phyloP scores from a whole-genome alignment of 1,284 basidiomycete species.

The Binderoboletus segoi region DNA sequence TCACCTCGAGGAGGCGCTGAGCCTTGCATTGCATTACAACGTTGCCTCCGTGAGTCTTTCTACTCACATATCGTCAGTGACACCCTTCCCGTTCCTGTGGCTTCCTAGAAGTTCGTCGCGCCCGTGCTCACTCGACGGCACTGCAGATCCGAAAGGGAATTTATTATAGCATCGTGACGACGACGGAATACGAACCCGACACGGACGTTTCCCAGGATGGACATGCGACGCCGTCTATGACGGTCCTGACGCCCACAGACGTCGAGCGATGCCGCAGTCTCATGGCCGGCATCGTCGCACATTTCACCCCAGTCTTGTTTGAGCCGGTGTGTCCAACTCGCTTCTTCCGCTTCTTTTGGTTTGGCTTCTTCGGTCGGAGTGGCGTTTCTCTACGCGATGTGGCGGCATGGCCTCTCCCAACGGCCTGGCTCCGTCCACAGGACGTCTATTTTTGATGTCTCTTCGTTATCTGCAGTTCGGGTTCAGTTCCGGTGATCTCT shows the following conservation, averaged over 20 bases:
- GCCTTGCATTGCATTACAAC: slow-evolving; percentile 47
- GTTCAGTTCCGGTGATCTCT: not conserved
- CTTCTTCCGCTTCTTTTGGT: not conserved
- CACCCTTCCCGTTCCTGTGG: too few relatives aligned
- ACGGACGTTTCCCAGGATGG: not conserved
- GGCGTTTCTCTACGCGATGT: not conserved
- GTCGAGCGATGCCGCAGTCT: slow-evolving; percentile 43
- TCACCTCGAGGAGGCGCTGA: slow-evolving; percentile 53
- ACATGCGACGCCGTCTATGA: not conserved
- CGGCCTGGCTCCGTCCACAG: too few relatives aligned
- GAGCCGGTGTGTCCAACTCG: slow-evolving; percentile 47
- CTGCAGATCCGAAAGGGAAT: slow-evolving; percentile 61
- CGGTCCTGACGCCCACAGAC: slow-evolving; percentile 24
- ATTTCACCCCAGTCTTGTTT: slow-evolving; percentile 73
- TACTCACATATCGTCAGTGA: too few relatives aligned
- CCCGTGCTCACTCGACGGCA: not conserved
- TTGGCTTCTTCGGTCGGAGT: not conserved
- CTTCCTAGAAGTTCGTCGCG: not conserved
- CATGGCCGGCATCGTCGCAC: slow-evolving; percentile 54
- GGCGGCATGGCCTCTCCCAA: not conserved
- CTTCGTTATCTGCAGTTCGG: not conserved
- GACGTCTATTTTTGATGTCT: too few relatives aligned
- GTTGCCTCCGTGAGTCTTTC: slow-evolving; percentile 46
- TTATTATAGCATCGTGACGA: slow-evolving; percentile 61
- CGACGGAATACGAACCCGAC: slow-evolving; percentile 51